Base-by-base conservation (phyloP, 371 early-diverging fungal species). In the Mortierella sp. region DNA sequence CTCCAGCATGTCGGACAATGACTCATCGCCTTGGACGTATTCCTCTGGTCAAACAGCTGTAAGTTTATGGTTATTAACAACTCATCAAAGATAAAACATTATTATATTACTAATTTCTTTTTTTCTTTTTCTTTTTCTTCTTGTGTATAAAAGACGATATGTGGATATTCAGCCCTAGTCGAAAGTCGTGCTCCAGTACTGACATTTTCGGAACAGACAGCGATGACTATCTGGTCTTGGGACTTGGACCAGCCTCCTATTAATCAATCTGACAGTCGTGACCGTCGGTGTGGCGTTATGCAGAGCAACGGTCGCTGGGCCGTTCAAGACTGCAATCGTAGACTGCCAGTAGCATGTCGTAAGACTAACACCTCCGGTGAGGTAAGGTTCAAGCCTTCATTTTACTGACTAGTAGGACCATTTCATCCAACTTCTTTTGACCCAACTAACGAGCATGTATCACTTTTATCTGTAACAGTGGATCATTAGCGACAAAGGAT, bases 151-250 rank as follows among this genome's bases (percentile, higher is more conserved):
- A 55, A 80, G 81, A 69, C 76, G 1, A 43, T 26, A 10, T 81
- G 81, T 40, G 81, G 81, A 14, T 75, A 62, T 35, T 75, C 81
- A 0, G 24, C 65, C 2, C 30, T 81, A n/a, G 37, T 66, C 0
- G 58, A 72, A 22, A 61, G 69, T 37, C 54, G 63, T 20, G 47
- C 73, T 0, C 59, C 65, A 12, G 40, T n/a, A 1, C 26, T 81
- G 40, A 47, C 81, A n/a, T 72, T 54, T 40, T 72, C 76, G 11
- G 81, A 81, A 9, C 76, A 72, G 12, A 66, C 73, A 0, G 75
- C 76, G 5, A 81, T 72, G 73, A 70, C 66, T 12, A 72, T 75
- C 28, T 81, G 81, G 81, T 81, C 81, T 4, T 81, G 81, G 81
- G 81, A 81, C 59, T 28, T 75, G 22, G 66, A 75, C 24, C 73